Evolutionary conservation across 2,329 filamentous ascomycete species (phyloP).

Genomic region (Paecilomyces fulvus): DNA sequence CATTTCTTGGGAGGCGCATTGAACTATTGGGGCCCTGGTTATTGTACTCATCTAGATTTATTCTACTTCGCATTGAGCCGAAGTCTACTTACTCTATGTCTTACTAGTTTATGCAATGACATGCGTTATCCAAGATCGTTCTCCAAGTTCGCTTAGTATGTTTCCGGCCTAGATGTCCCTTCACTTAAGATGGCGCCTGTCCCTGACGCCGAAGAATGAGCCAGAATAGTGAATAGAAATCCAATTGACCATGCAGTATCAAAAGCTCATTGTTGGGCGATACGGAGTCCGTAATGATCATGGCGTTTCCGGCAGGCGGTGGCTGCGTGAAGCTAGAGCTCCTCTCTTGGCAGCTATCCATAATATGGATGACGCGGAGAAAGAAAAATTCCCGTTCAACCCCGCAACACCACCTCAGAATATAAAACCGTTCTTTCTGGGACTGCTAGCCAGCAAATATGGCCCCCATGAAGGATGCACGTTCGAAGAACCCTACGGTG

Average conservation of each 20-base stretch:
- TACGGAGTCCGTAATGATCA: background rate
- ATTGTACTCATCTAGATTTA: constrained; percentile 3
- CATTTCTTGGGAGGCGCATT: constrained; percentile 7
- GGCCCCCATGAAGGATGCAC: background rate
- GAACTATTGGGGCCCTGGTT: constrained; percentile 1
- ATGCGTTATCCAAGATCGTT: background rate
- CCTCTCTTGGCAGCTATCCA: background rate
- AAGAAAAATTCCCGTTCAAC: background rate
- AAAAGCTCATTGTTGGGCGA: background rate
- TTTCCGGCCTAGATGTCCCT: background rate
- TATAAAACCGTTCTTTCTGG: background rate
- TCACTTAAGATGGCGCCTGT: background rate
- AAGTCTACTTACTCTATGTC: background rate
- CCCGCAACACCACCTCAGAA: background rate
- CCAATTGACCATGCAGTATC: background rate
- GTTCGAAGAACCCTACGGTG: constrained; percentile 9
- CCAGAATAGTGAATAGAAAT: background rate
- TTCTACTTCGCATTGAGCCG: constrained; percentile 4
- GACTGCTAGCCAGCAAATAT: background rate
- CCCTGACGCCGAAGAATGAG: background rate
- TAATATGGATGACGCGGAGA: background rate
- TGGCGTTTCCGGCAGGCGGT: background rate
- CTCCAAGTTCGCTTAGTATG: too few relatives aligned
- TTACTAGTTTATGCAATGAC: background rate
- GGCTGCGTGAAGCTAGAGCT: background rate